Evolutionary conservation across 2,329 filamentous ascomycete species (phyloP), one percentile per base, ranked within the genome.

Genomic region (Sclerotiophoma versabilis): DNA sequence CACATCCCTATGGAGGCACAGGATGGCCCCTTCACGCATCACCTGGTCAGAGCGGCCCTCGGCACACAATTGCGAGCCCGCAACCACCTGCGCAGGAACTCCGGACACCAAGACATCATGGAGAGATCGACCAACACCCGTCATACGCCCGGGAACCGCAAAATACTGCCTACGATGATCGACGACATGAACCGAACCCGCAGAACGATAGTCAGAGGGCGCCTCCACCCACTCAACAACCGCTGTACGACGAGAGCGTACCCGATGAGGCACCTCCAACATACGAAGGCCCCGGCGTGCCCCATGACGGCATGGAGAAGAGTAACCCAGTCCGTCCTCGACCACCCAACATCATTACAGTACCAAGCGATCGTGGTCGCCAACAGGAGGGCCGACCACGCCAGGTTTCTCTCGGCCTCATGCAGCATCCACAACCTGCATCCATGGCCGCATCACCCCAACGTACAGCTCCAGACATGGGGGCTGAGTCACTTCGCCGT

Each of bases 381-480:
- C 62, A 53, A 11, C 59, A 61, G n/a, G 60, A 69, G 23, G 32
- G 57, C 14, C 66, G 72, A 26, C 64, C 60, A 29, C 71, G 72
- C 26, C 72, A 75, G 49, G 43, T 65, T 11, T 74, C 71, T 1
- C 59, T 74, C 8, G 66, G 63, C 5, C 65, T 74, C n/a, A 60
- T 75, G 17, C 71, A 74, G 45, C 72, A 75, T 42, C 72, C 72
- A 10, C 71, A 74, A 38, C 72, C 72, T n/a, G 70, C 72, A 7
- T 72, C 71, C 6, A 75, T 75, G 72, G 71, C 72, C 15, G 72
- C 72, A n/a, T 73, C 71, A 1, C 72, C 72, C 9, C 66, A 71
- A 29, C 71, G 69, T 39, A 68, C 69, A n/a, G 62, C 62, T 11
- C 66, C 67, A 12, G 70, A 75, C 39, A 75, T 75, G 72, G 72